Evolutionary conservation across 306 rosid genomes (phyloP).

Genomic region (Arachis stenosperma): DNA sequence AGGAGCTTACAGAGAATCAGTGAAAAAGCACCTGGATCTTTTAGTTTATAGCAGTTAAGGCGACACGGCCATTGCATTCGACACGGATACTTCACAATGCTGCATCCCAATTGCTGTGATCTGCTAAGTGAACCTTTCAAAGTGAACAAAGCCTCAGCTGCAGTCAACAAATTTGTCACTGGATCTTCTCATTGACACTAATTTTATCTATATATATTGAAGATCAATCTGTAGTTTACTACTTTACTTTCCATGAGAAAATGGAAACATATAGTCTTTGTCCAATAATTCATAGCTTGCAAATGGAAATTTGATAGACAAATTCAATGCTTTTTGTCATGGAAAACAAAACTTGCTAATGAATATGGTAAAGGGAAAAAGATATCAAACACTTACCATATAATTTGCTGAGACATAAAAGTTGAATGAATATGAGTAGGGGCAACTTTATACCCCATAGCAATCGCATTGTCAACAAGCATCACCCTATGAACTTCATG

Average conservation of each 20-base stretch:
- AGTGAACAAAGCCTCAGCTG: slow-evolving; percentile 60
- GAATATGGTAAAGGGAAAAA: not conserved
- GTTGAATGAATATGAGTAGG: slow-evolving; percentile 57
- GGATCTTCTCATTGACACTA: slow-evolving; percentile 7
- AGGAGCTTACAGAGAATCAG: slow-evolving; percentile 59
- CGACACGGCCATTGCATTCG: slow-evolving; percentile 44
- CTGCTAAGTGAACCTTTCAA: slow-evolving; percentile 39
- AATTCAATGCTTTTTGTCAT: not conserved
- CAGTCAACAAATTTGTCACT: slow-evolving; percentile 8
- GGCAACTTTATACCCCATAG: slow-evolving; percentile 56
- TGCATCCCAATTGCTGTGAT: slow-evolving; percentile 41
- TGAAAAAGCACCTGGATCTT: slow-evolving; percentile 53
- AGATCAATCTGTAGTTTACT: not conserved
- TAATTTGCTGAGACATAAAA: slow-evolving; percentile 44
- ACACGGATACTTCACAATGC: slow-evolving; percentile 48
- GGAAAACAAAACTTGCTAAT: slow-evolving; percentile 17
- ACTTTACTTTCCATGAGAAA: slow-evolving; percentile 8
- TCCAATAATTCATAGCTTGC: slow-evolving; percentile 12
- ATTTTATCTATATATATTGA: not conserved
- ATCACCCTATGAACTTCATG: slow-evolving; percentile 49
- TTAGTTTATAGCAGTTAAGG: slow-evolving; percentile 50
- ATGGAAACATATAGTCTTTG: not conserved
- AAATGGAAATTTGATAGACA: not conserved
- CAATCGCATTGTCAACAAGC: slow-evolving; percentile 62
- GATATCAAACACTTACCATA: slow-evolving; percentile 45